Percentiles rank a stretch among this genome's conserved stretches.
Evolutionary conservation across 2,329 filamentous ascomycete species (phyloP).

Genomic region (Ophioceras dolichostomum): DNA sequence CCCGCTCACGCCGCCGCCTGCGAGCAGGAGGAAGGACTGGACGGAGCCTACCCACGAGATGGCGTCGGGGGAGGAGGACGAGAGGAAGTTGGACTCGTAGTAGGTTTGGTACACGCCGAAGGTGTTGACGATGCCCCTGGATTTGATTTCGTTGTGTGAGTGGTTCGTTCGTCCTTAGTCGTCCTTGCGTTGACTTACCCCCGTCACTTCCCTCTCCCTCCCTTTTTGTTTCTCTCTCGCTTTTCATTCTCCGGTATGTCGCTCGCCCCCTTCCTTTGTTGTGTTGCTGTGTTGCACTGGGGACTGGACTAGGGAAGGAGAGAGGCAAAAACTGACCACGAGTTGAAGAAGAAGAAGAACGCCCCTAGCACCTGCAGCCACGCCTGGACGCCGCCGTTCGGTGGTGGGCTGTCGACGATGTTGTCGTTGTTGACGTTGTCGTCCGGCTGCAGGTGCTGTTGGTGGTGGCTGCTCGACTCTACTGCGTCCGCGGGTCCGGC

Average conservation of each 20-base stretch:
- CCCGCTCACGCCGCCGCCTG: slow-evolving; percentile 28
- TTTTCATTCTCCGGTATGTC: no score
- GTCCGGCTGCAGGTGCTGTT: no score
- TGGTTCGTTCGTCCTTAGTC: no score
- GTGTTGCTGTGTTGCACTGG: no score
- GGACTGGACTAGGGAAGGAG: background rate
- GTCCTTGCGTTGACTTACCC: no score
- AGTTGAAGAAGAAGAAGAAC: slow-evolving; percentile 42
- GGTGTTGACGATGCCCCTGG: slow-evolving; percentile 22
- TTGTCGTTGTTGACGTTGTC: no score
- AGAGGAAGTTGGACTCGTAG: slow-evolving; percentile 26
- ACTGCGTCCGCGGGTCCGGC: no score
- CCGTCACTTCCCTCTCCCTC: no score
- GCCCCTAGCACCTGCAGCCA: slow-evolving; percentile 41
- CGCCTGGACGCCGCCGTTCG: slow-evolving; percentile 38
- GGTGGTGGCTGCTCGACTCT: no score
- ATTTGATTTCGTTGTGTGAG: background rate
- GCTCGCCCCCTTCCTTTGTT: no score
- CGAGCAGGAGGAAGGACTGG: slow-evolving; percentile 31
- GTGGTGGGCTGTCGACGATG: no score
- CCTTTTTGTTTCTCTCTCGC: background rate
- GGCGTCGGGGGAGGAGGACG: slow-evolving; percentile 13
- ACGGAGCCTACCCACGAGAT: slow-evolving; percentile 34
- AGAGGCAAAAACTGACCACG: slow-evolving; percentile 21
- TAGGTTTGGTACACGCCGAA: slow-evolving; percentile 45